Evolutionary conservation across 2,329 filamentous ascomycete species (phyloP), one percentile per base, ranked within the genome.

Genomic region (Ophiostoma australiae): DNA sequence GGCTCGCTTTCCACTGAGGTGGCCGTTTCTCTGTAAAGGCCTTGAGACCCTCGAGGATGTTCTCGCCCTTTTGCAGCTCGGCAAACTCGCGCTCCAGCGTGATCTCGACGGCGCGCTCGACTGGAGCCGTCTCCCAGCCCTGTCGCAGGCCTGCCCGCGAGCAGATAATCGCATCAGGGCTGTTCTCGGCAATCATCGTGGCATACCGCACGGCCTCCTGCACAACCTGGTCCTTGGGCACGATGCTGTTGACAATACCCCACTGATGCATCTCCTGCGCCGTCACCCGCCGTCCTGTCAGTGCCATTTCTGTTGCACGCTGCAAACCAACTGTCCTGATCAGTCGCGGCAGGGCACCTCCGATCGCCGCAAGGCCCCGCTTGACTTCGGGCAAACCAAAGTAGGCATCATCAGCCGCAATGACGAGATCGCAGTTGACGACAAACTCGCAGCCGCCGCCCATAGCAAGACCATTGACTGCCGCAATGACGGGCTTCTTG

Each of bases 111-210:
- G 76, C 74, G 20, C 72, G 73, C 72, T 76, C 76, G 31, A 76
- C 76, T 35, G 72, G 74, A 6, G 73, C 75, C 35, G 72, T 85
- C 76, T 92, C 91, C 91, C 90, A 94, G 0, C 88, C 90, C 76
- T 90, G 80, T 77, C 90, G 86, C 35, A 95, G 77, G 0, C 91
- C 91, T 76, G 88, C 87, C 23, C 91, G 84, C 71, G 83, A 89
- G 15, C 92, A 89, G 76, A 94, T 87, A 55, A 94, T 85, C 63
- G 89, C 85, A 79, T 95, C 92, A 1, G 91, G 92, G 75, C 89
- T 92, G 79, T 91, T 89, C 72, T 77, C 84, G 58, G 86, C 86
- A 76, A 94, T 86, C 76, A 83, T 80, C 67, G 78, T 79, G 31
- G 91, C 91, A 77, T 89, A 82, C 72, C 82, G 80, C 44, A 93